Conservation (phyloP, 1,284 basidiomycete genomes). For the Ceratobasidium sp. region DNA sequence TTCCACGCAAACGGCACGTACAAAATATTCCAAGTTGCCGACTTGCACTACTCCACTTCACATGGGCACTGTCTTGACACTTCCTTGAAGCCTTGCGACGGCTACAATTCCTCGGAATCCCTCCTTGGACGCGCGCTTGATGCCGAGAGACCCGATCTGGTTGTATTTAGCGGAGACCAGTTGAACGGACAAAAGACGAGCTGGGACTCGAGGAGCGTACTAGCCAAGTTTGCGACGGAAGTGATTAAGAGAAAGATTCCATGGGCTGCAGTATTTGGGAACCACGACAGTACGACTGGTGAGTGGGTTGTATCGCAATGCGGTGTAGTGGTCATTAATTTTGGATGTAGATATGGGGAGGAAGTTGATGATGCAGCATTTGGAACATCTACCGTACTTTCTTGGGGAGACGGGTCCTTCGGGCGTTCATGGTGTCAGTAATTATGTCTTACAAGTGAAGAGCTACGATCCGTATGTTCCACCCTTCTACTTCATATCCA, state of each 20-base stretch:
- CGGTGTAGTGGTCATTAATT: slow-evolving; percentile 68
- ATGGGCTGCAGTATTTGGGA: slow-evolving; percentile 93
- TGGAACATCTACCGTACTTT: slow-evolving; percentile 88
- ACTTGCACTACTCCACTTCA: slow-evolving; percentile 87
- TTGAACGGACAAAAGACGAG: slow-evolving; percentile 89
- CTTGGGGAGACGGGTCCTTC: slow-evolving; percentile 84
- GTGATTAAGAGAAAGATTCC: slow-evolving; percentile 84
- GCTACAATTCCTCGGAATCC: slow-evolving; percentile 80
- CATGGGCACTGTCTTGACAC: slow-evolving; percentile 80
- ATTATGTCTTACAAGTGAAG: slow-evolving; percentile 83
- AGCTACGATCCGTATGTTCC: slow-evolving; percentile 78
- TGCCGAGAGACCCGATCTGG: slow-evolving; percentile 87
- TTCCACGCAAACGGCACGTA: slow-evolving; percentile 87
- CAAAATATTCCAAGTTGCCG: slow-evolving; percentile 91
- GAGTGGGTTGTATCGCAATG: background rate
- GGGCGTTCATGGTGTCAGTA: slow-evolving; percentile 86
- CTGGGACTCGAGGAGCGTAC: slow-evolving; percentile 87
- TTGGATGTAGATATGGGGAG: slow-evolving; percentile 62
- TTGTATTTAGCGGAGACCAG: slow-evolving; percentile 88
- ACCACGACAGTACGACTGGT: slow-evolving; percentile 74
- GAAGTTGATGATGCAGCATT: slow-evolving; percentile 73
- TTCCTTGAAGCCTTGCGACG: slow-evolving; percentile 60
- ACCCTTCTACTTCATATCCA: background rate
- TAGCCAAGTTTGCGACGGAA: slow-evolving; percentile 87
- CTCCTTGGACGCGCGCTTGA: slow-evolving; percentile 82